Conservation (phyloP, 768 basidiomycete genomes). For the Paxillus involutus region DNA sequence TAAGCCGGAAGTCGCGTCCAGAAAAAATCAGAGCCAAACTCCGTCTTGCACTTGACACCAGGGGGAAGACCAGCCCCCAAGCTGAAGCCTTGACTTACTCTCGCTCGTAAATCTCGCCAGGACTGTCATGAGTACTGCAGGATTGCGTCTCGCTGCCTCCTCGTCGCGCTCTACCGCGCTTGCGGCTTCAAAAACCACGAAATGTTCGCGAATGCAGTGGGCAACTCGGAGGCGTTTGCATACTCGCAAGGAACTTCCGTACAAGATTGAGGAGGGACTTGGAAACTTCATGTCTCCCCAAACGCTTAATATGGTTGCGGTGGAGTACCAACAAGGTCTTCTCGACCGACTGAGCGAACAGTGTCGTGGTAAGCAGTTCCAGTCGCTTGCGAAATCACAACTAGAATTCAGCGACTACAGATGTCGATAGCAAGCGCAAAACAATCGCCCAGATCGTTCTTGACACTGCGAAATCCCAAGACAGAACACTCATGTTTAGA, state of each 20-base stretch:
- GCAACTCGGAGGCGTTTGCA: slow-evolving; percentile 42
- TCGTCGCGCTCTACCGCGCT: slow-evolving; percentile 18
- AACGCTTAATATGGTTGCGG: slow-evolving; percentile 69
- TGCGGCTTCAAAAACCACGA: slow-evolving; percentile 14
- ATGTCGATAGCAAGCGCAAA: slow-evolving; percentile 52
- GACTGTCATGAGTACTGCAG: slow-evolving; percentile 21
- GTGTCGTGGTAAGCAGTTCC: slow-evolving; percentile 57
- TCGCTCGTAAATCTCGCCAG: not conserved
- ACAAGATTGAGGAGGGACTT: slow-evolving; percentile 68
- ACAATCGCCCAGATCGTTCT: slow-evolving; percentile 74
- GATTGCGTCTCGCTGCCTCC: slow-evolving; percentile 19
- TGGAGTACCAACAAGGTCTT: slow-evolving; percentile 86
- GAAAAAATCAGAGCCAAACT: slow-evolving; percentile 11
- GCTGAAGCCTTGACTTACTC: not conserved
- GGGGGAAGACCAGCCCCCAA: not conserved
- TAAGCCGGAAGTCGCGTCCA: slow-evolving; percentile 9
- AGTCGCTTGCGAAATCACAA: not conserved
- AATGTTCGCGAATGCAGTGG: slow-evolving; percentile 14
- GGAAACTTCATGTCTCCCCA: slow-evolving; percentile 74
- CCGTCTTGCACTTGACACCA: not conserved
- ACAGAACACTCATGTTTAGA: slow-evolving; percentile 75
- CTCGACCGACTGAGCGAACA: slow-evolving; percentile 75
- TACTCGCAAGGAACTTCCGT: slow-evolving; percentile 55
- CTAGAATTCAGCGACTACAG: slow-evolving; percentile 30
- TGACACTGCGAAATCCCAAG: slow-evolving; percentile 56